Evolutionary conservation across 805 yeast species (phyloP), one percentile per base, ranked within the genome.

Genomic region (Suhomyces pyralidae): DNA sequence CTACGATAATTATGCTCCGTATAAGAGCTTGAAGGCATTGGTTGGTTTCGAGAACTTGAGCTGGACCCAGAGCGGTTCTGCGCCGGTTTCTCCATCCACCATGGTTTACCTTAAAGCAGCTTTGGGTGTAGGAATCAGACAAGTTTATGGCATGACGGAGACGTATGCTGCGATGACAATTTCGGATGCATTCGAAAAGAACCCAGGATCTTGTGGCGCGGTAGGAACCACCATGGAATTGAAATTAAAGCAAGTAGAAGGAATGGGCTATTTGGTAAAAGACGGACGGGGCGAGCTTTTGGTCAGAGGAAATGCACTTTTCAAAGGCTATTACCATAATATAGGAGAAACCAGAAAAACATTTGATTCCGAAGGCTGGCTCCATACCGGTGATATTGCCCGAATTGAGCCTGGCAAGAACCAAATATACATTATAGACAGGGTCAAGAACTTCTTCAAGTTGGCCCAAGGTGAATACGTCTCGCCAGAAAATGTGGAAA

Each of bases 251-350:
- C 55, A 52, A 14, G 55, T 54, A 1, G 54, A 52, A 5, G 62
- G 55, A 7, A 57, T 63, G 65, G 66, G 63, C 6, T 59, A 63
- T 44, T 43, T 47, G 19, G 52, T 53, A 20, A 32, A 46, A n/a
- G 61, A 64, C 4, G 43, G 47, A 25, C 55, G 67, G 32, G 88
- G 88, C 40, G 88, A 84, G 66, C 69, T 84, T 46, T 67, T 83
- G 61, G 50, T 84, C 9, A 73, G 84, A 50, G 86, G 88, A 0
- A 81, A 83, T 12, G 83, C 81, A 60, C 71, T 81, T 32, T 81
- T 82, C 68, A 62, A 58, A 46, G 78, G 78, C 14, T 83, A 84
- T 58, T 78, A 68, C 61, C 72, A 80, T 52, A 79, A 81, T 57
- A 64, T 67, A 19, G 70, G 73, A 49, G 85, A 82, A 34, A 82